These are phyloP conservation scores for Suillus paluster DNA, from an alignment of 768 basidiomycete species.

Conservation along the genomic window DNA sequence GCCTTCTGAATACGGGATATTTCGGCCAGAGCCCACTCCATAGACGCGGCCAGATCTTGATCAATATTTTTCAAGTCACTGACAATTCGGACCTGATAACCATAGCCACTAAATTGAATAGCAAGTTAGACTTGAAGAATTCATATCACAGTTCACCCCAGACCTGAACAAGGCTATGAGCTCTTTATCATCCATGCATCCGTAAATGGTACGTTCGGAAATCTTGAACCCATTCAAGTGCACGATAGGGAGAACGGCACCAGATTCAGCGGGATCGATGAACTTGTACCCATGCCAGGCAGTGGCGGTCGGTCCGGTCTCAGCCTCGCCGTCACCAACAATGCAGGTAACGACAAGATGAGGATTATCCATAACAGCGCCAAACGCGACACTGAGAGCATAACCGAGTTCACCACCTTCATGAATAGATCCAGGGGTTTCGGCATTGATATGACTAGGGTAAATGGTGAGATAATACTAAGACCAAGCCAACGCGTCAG, in stretches of 20 bases:
- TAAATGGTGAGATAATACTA: constrained; percentile 3
- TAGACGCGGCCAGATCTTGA: constrained; percentile 75
- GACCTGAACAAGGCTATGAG: constrained; percentile 75
- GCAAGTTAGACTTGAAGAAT: constrained; percentile 11
- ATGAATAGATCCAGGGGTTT: constrained; percentile 89
- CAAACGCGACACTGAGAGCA: constrained; percentile 83
- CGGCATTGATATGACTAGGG: constrained; percentile 71
- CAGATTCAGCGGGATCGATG: constrained; percentile 87
- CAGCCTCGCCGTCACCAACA: constrained; percentile 89
- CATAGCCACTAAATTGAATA: constrained; percentile 60
- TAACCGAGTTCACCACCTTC: constrained; percentile 94
- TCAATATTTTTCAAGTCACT: constrained; percentile 70
- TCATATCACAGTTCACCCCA: constrained; percentile 14
- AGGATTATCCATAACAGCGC: constrained; percentile 91
- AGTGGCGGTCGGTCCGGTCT: constrained; percentile 77
- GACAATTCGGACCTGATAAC: constrained; percentile 89
- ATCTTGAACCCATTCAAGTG: constrained; percentile 92
- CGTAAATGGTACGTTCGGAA: constrained; percentile 86
- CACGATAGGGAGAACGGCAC: constrained; percentile 89
- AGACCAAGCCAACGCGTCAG: not conserved
- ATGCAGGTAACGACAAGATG: constrained; percentile 81
- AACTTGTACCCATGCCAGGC: constrained; percentile 92
- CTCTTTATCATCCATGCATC: constrained; percentile 91
- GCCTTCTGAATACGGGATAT: constrained; percentile 79
- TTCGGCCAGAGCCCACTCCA: constrained; percentile 80